Evolutionary conservation across 441 rosid genomes (phyloP).

Genomic region (Croton laevigatus): DNA sequence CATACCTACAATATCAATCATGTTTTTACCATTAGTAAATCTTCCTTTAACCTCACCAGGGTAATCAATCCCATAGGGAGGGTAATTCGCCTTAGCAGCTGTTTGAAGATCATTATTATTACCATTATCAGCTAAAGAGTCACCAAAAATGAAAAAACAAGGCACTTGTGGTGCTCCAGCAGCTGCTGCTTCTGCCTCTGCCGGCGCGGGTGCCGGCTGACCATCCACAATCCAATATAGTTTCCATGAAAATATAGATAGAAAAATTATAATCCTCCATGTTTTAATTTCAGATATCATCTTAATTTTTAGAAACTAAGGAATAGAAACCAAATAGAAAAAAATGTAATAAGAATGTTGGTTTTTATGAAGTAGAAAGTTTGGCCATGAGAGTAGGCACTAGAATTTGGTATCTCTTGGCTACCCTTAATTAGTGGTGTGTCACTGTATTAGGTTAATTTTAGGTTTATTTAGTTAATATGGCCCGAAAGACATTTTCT

Average conservation of each 20-base stretch:
- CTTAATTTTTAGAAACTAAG: too few species aligned
- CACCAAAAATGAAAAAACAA: slow-evolving; percentile 29
- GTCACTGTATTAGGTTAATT: background rate
- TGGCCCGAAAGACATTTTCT: too few species aligned
- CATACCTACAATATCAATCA: slow-evolving; percentile 4
- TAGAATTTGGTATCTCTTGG: background rate
- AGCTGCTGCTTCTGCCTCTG: too few species aligned
- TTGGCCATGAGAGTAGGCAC: background rate
- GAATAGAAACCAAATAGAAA: too few species aligned
- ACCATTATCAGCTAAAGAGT: slow-evolving; percentile 24
- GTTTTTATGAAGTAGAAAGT: too few species aligned
- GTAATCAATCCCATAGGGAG: slow-evolving; percentile 28
- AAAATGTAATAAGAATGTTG: too few species aligned
- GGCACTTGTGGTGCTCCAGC: slow-evolving; percentile 20
- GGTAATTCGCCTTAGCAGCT: slow-evolving; percentile 8
- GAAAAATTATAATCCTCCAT: background rate
- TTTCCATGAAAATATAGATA: background rate
- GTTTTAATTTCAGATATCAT: background rate
- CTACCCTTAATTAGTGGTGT: background rate
- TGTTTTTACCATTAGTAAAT: slow-evolving; percentile 21
- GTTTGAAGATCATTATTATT: slow-evolving; percentile 27
- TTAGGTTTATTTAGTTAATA: background rate
- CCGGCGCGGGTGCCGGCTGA: background rate
- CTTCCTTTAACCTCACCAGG: slow-evolving; percentile 24
- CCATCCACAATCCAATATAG: background rate